Conservation (phyloP, 2,329 filamentous ascomycete species). For the Lasiodiplodia citricola region DNA sequence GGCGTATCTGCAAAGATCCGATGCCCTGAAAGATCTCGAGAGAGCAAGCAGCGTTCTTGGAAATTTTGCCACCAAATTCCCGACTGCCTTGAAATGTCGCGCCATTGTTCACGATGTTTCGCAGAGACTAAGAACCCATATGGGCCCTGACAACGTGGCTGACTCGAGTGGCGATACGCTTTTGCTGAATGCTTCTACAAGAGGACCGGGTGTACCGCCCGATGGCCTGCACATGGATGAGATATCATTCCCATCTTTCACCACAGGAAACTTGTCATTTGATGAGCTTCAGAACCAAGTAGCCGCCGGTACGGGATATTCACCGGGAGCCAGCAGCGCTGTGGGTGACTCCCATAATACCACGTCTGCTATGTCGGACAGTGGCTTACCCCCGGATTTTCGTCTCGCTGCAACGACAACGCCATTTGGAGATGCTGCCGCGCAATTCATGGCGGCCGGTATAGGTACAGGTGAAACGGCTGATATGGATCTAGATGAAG, state of each 20-base stretch:
- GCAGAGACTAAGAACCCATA: slow-evolving; percentile 2
- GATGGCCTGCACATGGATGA: neutral
- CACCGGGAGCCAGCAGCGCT: slow-evolving; percentile 1
- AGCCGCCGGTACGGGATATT: neutral
- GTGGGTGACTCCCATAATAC: slow-evolving; percentile 9
- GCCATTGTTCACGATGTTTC: slow-evolving; percentile 27
- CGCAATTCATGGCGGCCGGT: slow-evolving; percentile 16
- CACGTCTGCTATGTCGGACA: slow-evolving; percentile 5
- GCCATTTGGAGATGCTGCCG: slow-evolving; percentile 13
- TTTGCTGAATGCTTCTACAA: neutral
- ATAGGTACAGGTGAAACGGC: slow-evolving; percentile 14
- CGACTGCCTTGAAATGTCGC: slow-evolving; percentile 26
- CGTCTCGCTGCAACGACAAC: slow-evolving; percentile 12
- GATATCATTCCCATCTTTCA: slow-evolving; percentile 11
- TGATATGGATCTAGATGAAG: slow-evolving; percentile 17
- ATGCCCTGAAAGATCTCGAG: slow-evolving; percentile 29
- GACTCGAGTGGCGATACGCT: neutral
- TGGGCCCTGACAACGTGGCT: neutral
- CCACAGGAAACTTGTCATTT: slow-evolving; percentile 4
- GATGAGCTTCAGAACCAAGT: slow-evolving; percentile 12
- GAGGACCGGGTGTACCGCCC: neutral
- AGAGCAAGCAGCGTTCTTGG: slow-evolving; percentile 28
- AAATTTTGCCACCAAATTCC: slow-evolving; percentile 27
- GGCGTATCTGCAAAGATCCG: slow-evolving; percentile 27
- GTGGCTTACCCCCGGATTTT: slow-evolving; percentile 13